Evolutionary conservation across 208 protist species (phyloP).

Genomic region (Leishmania tropica): DNA sequence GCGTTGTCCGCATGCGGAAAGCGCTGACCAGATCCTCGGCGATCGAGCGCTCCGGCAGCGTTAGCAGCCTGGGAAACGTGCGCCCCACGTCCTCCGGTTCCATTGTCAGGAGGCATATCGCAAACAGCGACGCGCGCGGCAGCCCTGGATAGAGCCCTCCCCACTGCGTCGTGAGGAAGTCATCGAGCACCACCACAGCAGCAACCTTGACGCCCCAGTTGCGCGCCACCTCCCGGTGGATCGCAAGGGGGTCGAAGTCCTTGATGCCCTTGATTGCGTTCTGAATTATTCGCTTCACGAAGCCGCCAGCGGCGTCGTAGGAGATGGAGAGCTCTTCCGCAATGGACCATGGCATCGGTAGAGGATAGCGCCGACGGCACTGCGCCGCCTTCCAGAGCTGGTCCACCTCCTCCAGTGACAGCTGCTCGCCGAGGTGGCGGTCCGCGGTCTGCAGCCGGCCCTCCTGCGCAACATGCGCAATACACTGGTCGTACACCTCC

Average conservation of each 20-base stretch:
- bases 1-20: constrained; percentile 56
- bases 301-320: constrained; percentile 69
- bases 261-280: constrained; percentile 59
- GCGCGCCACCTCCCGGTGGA: constrained; percentile 73
- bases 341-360: constrained; percentile 65
- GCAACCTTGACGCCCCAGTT: constrained; percentile 87
- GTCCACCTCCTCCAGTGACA: constrained; percentile 71
- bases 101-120: constrained; percentile 68
- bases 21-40: constrained; percentile 75
- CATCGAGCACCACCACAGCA: constrained; percentile 75
- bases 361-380: constrained; percentile 43
- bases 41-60: constrained; percentile 57
- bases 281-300: constrained; percentile 78
- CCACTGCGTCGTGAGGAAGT: constrained; percentile 56
- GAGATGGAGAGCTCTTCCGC: constrained; percentile 38
- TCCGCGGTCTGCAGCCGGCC: constrained; percentile 47
- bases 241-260: constrained; percentile 44
- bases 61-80: constrained; percentile 42
- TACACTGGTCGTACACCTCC: constrained; percentile 52
- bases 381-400: constrained; percentile 73
- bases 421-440: constrained; percentile 52
- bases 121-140: constrained; percentile 68
- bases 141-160: constrained; percentile 66
- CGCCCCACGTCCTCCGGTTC: constrained; percentile 80
- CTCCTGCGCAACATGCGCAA: constrained; percentile 34